A percentile compares a stretch with the other conserved stretches of the same genome.
Evolutionary conservation across 108 stramenopile species (phyloP).

Genomic region (Conticribra weissflogii): DNA sequence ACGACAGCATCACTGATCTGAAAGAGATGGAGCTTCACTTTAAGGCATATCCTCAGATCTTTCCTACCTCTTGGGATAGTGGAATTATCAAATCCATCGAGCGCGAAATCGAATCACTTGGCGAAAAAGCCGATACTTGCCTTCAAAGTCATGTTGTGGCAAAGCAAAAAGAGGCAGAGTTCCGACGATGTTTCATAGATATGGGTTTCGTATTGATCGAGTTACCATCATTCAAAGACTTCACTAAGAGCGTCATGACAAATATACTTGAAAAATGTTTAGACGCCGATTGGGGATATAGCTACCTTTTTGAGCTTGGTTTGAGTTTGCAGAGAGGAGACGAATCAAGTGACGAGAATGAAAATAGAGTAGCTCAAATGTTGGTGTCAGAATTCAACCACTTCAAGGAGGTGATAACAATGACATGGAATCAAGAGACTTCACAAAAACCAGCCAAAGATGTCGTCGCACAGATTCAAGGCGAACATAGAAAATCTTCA

Average conservation of each 20-base stretch:
- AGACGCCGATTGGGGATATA: slow-evolving; percentile 58
- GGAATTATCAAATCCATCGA: slow-evolving; percentile 53
- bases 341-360: slow-evolving; percentile 43
- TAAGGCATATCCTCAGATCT: slow-evolving; percentile 51
- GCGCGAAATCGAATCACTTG: slow-evolving; percentile 47
- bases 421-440: slow-evolving; percentile 70
- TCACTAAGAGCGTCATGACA: slow-evolving; percentile 54
- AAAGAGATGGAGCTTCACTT: slow-evolving; percentile 57
- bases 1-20: slow-evolving; percentile 51
- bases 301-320: slow-evolving; percentile 67
- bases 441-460: slow-evolving; percentile 65
- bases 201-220: slow-evolving; percentile 66
- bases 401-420: slow-evolving; percentile 67
- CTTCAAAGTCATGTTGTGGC: slow-evolving; percentile 42
- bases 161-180: slow-evolving; percentile 48
- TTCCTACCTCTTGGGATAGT: slow-evolving; percentile 55
- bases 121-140: slow-evolving; percentile 37
- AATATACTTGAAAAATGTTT: slow-evolving; percentile 56
- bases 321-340: slow-evolving; percentile 54
- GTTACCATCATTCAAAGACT: slow-evolving; percentile 49
- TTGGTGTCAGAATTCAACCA: slow-evolving; percentile 58
- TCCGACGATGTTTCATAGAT: slow-evolving; percentile 55
- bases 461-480: slow-evolving; percentile 46
- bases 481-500: slow-evolving; percentile 15
- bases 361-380: slow-evolving; percentile 59